Percentiles rank a stretch among this genome's conserved stretches.
phyloP scores from a whole-genome alignment of 129 eudicot genomes.

The Apium graveolens region DNA sequence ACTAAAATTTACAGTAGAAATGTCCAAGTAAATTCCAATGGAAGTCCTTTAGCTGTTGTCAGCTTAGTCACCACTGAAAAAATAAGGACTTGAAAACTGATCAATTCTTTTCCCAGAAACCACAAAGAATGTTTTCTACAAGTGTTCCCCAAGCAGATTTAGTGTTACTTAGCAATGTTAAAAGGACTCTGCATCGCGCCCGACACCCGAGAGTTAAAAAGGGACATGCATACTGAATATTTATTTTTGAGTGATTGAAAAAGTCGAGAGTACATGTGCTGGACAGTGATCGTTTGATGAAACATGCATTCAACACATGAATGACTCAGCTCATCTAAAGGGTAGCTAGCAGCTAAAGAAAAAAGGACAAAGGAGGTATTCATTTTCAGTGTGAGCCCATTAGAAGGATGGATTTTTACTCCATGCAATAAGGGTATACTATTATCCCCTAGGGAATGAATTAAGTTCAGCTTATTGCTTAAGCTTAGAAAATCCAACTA shows the following conservation, averaged over 20 bases:
- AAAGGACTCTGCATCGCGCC: neutral
- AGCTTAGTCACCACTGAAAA: neutral
- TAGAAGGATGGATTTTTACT: no score
- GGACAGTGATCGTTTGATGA: neutral
- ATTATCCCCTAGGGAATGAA: no score
- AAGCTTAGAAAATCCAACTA: no score
- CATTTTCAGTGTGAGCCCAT: no score
- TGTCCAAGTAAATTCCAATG: neutral
- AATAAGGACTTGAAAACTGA: neutral
- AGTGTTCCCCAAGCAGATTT: neutral
- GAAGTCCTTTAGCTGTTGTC: neutral
- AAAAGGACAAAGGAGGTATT: no score
- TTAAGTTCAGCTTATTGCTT: no score
- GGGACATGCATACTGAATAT: neutral
- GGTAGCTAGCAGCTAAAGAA: no score
- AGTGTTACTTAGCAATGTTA: neutral
- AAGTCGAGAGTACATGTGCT: neutral
- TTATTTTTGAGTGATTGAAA: neutral
- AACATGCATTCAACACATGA: neutral
- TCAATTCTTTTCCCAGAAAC: neutral
- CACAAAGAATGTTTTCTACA: neutral
- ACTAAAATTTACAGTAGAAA: neutral
- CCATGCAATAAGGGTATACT: no score
- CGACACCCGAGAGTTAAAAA: neutral
- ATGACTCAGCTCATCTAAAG: neutral